A percentile compares a stretch with the other conserved stretches of the same genome.
phyloP scores from a whole-genome alignment of 805 yeast species.

The Teunomyces lycoperdinae region DNA sequence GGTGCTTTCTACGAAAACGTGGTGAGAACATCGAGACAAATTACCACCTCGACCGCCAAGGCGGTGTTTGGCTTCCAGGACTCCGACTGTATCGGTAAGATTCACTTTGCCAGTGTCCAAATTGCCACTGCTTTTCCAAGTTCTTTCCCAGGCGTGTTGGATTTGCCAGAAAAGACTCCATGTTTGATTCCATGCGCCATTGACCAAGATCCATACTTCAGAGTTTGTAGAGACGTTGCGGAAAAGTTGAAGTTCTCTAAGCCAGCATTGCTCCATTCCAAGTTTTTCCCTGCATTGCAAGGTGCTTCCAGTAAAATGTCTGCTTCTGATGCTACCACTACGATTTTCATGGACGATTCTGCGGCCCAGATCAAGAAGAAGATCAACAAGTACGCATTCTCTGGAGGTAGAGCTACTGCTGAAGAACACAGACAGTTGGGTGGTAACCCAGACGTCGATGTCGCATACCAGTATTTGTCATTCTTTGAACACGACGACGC shows the following conservation, averaged over 20 bases:
- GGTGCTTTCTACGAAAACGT: conserved; percentile 93
- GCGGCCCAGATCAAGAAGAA: conserved; percentile 89
- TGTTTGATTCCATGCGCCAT: conserved; percentile 98
- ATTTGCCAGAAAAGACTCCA: conserved; percentile 84
- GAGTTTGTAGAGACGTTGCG: conserved; percentile 97
- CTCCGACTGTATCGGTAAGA: conserved; percentile 89
- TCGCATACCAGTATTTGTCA: conserved; percentile 87
- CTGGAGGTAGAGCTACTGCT: conserved; percentile 84
- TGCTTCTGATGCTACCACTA: conserved; percentile 85
- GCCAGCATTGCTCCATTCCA: conserved; percentile 89
- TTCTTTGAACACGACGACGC: conserved; percentile 90
- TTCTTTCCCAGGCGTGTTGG: conserved; percentile 91
- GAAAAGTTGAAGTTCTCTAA: conserved; percentile 85
- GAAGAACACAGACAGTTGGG: conserved; percentile 91
- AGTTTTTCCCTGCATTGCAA: conserved; percentile 97
- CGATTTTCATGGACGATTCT: conserved; percentile 94
- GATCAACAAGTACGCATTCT: conserved; percentile 92
- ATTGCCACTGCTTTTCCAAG: conserved; percentile 95
- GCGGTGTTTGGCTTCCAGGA: conserved; percentile 97
- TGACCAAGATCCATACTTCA: conserved; percentile 97
- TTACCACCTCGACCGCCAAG: conserved; percentile 94
- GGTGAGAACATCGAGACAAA: conserved; percentile 87
- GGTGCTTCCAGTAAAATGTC: conserved; percentile 97
- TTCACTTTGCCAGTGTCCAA: conserved; percentile 95
- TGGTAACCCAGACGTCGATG: conserved; percentile 94